These are phyloP conservation scores for Chytriomyces hyalinus DNA, from an alignment of 192 early-diverging fungal species.

Conservation along the genomic window DNA sequence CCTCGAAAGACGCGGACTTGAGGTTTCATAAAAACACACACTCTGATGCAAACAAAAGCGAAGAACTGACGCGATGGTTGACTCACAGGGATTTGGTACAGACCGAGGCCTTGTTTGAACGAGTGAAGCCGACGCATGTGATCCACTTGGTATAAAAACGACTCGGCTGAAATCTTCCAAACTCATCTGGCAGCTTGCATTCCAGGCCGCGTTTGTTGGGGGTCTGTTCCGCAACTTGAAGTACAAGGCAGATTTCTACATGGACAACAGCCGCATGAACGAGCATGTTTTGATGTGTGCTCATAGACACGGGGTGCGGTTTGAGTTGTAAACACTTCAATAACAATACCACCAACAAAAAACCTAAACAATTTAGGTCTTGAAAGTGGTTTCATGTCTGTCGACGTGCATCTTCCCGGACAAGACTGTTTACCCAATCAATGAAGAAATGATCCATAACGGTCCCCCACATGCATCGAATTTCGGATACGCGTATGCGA, in stretches of 20 bases:
- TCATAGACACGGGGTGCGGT: conserved; percentile 59
- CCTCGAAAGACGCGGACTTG: conserved; percentile 79
- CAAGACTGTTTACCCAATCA: conserved; percentile 82
- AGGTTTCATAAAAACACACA: conserved; percentile 50
- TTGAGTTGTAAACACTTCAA: not conserved
- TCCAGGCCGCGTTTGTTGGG: conserved; percentile 58
- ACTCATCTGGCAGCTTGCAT: not conserved
- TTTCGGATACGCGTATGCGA: conserved; percentile 82
- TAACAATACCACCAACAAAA: not conserved
- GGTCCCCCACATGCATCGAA: conserved; percentile 82
- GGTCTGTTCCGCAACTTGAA: conserved; percentile 84
- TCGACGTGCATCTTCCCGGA: conserved; percentile 87
- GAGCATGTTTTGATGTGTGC: conserved; percentile 71
- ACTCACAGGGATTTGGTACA: conserved; percentile 59
- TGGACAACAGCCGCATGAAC: conserved; percentile 80
- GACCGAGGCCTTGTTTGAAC: conserved; percentile 74
- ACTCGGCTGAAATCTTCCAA: conserved; percentile 1
- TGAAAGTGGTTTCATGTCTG: conserved; percentile 85
- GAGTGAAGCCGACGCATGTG: conserved; percentile 77
- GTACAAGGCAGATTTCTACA: conserved; percentile 76
- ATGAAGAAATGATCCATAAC: conserved; percentile 83
- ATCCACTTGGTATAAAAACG: conserved; percentile 65
- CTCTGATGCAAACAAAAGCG: not conserved
- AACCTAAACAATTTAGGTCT: conserved; percentile 49
- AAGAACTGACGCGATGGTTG: not conserved